Conservation (phyloP, 176 grass and related monocot species). For the Puya raimondii region DNA sequence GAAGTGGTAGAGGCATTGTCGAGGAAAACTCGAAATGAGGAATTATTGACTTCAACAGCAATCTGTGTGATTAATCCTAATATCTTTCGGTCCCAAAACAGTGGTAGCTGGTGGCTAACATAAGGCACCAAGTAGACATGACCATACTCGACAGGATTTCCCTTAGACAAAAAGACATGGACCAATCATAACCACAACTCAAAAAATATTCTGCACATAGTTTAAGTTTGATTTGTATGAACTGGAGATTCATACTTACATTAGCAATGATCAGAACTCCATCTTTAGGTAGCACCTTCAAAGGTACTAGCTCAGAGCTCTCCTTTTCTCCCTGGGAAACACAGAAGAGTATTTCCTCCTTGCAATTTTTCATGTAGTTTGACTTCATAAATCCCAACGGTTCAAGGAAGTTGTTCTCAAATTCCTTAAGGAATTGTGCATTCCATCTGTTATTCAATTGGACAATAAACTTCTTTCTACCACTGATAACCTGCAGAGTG, state of each 20-base stretch:
- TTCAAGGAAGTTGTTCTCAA: slow-evolving; percentile 19
- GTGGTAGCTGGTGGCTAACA: slow-evolving; percentile 22
- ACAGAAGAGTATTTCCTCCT: slow-evolving; percentile 50
- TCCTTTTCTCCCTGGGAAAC: slow-evolving; percentile 47
- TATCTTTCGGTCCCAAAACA: slow-evolving; percentile 33
- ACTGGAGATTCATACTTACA: slow-evolving; percentile 29
- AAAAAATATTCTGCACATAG: neutral
- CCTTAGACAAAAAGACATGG: slow-evolving; percentile 22
- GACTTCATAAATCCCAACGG: slow-evolving; percentile 17
- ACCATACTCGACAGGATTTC: slow-evolving; percentile 65
- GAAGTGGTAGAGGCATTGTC: slow-evolving; percentile 26
- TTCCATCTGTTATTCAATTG: slow-evolving; percentile 67
- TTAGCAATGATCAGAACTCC: slow-evolving; percentile 55
- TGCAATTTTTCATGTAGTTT: slow-evolving; percentile 22
- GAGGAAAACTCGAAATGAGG: slow-evolving; percentile 40
- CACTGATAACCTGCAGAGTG: slow-evolving; percentile 36
- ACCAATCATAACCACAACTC: slow-evolving; percentile 14
- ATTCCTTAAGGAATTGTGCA: slow-evolving; percentile 26
- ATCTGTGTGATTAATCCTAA: slow-evolving; percentile 37
- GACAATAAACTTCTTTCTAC: slow-evolving; percentile 42
- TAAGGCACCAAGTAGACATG: slow-evolving; percentile 49
- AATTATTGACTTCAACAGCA: slow-evolving; percentile 51
- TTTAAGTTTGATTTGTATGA: neutral
- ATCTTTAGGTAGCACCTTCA: slow-evolving; percentile 28
- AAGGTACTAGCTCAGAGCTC: slow-evolving; percentile 41